Percentiles rank a stretch among this genome's conserved stretches.
Conservation (phyloP, 73 alveolate genomes). For the Paramecium sonneborni region DNA sequence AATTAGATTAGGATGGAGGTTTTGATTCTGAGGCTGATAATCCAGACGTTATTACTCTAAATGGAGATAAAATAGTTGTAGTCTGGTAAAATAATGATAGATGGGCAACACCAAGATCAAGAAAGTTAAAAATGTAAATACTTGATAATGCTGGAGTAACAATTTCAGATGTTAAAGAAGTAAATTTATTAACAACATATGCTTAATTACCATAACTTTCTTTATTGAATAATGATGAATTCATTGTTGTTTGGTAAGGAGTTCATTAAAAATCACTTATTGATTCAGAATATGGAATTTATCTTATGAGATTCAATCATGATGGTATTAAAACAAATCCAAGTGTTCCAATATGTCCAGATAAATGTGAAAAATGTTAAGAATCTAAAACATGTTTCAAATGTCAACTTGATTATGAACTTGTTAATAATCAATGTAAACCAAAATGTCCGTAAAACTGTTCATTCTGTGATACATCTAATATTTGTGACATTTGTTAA, state of each 20-base stretch:
- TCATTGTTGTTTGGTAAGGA: not conserved
- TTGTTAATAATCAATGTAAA: not conserved
- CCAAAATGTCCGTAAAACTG: constrained; percentile 7
- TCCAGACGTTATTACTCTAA: not conserved
- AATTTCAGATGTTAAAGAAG: not conserved
- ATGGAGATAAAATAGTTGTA: not conserved
- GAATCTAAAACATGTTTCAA: not conserved
- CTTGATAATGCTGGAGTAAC: not conserved
- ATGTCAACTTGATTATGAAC: not conserved
- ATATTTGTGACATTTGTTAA: not conserved
- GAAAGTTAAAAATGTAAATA: not conserved
- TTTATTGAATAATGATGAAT: not conserved
- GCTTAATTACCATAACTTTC: not conserved
- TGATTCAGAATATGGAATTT: not conserved
- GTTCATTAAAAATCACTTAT: not conserved
- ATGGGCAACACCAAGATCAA: not conserved
- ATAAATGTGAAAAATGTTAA: not conserved
- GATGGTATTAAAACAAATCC: not conserved
- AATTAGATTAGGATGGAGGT: not conserved
- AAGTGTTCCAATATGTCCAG: not conserved
- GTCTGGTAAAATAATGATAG: not conserved
- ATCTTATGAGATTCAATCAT: not conserved
- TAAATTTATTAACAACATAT: not conserved
- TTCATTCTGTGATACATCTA: not conserved
- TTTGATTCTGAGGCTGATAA: not conserved